A percentile compares a stretch with the other conserved stretches of the same genome.
Conservation (phyloP, 1,284 basidiomycete species). For the Apiotrichum domesticum region DNA sequence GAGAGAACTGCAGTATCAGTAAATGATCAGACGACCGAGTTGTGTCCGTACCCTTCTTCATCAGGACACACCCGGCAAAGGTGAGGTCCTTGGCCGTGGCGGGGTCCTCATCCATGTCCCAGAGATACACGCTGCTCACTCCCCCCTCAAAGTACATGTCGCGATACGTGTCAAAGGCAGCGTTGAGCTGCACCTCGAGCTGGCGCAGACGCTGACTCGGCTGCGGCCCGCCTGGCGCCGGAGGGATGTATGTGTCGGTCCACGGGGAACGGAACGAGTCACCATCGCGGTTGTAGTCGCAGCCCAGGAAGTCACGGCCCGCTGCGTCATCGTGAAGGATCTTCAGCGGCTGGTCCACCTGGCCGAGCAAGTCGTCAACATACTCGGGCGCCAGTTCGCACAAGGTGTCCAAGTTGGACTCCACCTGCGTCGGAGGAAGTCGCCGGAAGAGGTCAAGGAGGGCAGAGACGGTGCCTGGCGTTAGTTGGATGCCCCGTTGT, state of each 20-base stretch:
- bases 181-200: constrained; percentile 87
- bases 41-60: constrained; percentile 79
- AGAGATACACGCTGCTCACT: constrained; percentile 94
- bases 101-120: constrained; percentile 87
- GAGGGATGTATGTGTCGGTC: constrained; percentile 86
- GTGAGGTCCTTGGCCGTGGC: constrained; percentile 35
- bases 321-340: constrained; percentile 64
- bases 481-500: neutral
- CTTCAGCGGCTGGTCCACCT: constrained; percentile 90
- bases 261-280: constrained; percentile 94
- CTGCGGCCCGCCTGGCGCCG: constrained; percentile 75
- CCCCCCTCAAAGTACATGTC: constrained; percentile 99
- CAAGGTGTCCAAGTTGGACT: constrained; percentile 78
- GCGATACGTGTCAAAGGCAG: constrained; percentile 94
- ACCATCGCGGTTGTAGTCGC: constrained; percentile 96
- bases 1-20: constrained; percentile 13
- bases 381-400: constrained; percentile 84
- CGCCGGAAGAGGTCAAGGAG: constrained; percentile 95
- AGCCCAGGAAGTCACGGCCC: constrained; percentile 84
- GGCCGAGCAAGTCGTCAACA: constrained; percentile 89
- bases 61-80: constrained; percentile 91
- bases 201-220: constrained; percentile 80
- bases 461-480: constrained; percentile 55
- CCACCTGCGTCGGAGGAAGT: constrained; percentile 83
- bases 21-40: neutral